Evolutionary conservation across 305 asterid species (phyloP), one percentile per base, ranked within the genome.

Genomic region (Lippia alba): DNA sequence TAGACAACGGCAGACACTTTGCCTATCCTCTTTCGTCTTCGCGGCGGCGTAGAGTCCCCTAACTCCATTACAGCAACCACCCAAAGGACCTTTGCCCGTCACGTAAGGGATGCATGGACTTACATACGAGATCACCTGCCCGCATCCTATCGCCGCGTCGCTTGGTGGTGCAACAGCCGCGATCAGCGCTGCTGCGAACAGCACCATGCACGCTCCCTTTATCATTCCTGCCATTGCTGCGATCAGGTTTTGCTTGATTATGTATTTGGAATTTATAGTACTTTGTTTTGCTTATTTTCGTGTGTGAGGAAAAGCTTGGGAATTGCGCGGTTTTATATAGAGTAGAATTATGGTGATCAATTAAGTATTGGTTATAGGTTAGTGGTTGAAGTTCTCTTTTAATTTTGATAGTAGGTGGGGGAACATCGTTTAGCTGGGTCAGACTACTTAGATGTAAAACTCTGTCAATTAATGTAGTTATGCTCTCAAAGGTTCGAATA

Each of bases 221-320:
- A 36, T 49, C 10, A 16, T 36, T 46, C 67, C 56, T 3, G 72
- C 61, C 77, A 73, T 73, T 73, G 61, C 19, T 36, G 41, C 41
- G 41, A 36, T 44, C 4, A 44, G 10, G 14, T 44, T 6, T 2
- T 44, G 10, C 12, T 8, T 11, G 8, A 6, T 11, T 44, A 24
- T 24, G 30, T 24, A 24, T 24, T 24, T 24, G 30, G 30, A 24
- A 24, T 24, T 1, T 24, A 24, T 24, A 24, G 3, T 44, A 44
- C 8, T 11, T 7, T 5, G 14, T 44, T 44, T 8, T 3, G 10
- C 8, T 7, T 44, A 4, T 44, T 44, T 44, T 44, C 3, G 49
- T 44, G 8, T 44, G 49, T 7, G 49, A 14, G 10, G 49, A 44
- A 44, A 8, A 44, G 7, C 45, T 4, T 39, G 30, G 30, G 9